Percentiles rank a stretch among this genome's conserved stretches.
Evolutionary conservation across 805 yeast genomes (phyloP).

Genomic region (Candida coleopterorum): DNA sequence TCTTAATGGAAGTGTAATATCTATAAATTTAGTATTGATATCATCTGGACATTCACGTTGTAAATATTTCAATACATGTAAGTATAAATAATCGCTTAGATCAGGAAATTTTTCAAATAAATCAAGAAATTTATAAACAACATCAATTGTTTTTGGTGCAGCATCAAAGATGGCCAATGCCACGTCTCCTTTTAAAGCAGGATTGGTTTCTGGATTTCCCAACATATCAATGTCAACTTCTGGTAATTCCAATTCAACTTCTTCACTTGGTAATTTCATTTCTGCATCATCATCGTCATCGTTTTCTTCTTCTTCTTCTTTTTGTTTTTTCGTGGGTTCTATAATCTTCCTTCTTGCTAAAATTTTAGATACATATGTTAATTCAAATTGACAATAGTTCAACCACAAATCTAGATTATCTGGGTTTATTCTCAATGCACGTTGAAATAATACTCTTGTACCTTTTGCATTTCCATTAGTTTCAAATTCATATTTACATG

Average conservation of each 20-base stretch:
- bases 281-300: constrained; percentile 50
- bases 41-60: constrained; percentile 37
- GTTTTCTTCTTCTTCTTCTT: constrained; percentile 44
- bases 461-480: constrained; percentile 83
- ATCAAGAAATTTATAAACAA: constrained; percentile 40
- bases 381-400: constrained; percentile 83
- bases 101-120: constrained; percentile 67
- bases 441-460: constrained; percentile 80
- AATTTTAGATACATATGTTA: constrained; percentile 78
- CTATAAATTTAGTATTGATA: constrained; percentile 42
- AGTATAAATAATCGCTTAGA: constrained; percentile 60
- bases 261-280: constrained; percentile 29
- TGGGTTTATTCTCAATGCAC: constrained; percentile 78
- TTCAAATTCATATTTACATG: constrained; percentile 91
- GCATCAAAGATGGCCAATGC: constrained; percentile 39
- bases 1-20: constrained; percentile 66
- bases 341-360: constrained; percentile 78
- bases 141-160: constrained; percentile 27
- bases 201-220: constrained; percentile 79
- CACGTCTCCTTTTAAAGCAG: constrained; percentile 56
- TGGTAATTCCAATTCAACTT: constrained; percentile 66
- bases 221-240: constrained; percentile 82
- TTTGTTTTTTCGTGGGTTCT: constrained; percentile 70
- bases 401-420: constrained; percentile 73
- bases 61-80: constrained; percentile 58